These are phyloP conservation scores for Hemisphaericaspora nanyangensis DNA, from an alignment of 805 yeast species.

Conservation along the genomic window DNA sequence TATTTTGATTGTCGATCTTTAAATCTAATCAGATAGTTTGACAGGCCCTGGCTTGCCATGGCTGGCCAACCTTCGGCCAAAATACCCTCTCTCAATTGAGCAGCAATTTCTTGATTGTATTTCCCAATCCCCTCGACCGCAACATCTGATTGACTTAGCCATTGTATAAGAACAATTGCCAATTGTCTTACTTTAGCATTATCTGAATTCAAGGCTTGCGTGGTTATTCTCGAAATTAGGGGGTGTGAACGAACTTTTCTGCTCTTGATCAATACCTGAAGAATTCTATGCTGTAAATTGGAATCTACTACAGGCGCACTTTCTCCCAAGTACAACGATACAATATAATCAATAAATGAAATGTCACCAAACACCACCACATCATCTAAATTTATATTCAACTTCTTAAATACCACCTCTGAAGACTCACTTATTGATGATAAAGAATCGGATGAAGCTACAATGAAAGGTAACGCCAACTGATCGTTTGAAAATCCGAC, in stretches of 20 bases:
- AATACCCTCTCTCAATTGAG: constrained; percentile 50
- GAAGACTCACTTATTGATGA: constrained; percentile 56
- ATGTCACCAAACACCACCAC: constrained; percentile 47
- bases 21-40: constrained; percentile 30
- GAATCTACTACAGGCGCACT: constrained; percentile 51
- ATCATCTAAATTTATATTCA: constrained; percentile 45
- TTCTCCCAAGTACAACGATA: constrained; percentile 51
- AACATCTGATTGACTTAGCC: constrained; percentile 40
- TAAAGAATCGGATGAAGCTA: constrained; percentile 61
- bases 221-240: constrained; percentile 46
- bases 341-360: constrained; percentile 40
- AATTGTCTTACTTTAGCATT: constrained; percentile 50
- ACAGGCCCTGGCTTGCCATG: constrained; percentile 30
- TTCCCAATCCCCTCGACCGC: constrained; percentile 13
- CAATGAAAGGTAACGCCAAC: constrained; percentile 47
- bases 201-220: constrained; percentile 58
- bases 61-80: constrained; percentile 61
- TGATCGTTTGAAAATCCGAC: constrained; percentile 35
- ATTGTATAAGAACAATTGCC: constrained; percentile 61
- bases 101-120: constrained; percentile 44
- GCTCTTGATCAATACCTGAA: constrained; percentile 50
- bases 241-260: constrained; percentile 42
- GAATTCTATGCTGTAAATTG: constrained; percentile 53
- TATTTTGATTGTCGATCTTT: constrained; percentile 62
- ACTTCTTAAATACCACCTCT: constrained; percentile 46